Conservation (phyloP, 2,329 filamentous ascomycete species). For the Paraconiothyrium sp. region DNA sequence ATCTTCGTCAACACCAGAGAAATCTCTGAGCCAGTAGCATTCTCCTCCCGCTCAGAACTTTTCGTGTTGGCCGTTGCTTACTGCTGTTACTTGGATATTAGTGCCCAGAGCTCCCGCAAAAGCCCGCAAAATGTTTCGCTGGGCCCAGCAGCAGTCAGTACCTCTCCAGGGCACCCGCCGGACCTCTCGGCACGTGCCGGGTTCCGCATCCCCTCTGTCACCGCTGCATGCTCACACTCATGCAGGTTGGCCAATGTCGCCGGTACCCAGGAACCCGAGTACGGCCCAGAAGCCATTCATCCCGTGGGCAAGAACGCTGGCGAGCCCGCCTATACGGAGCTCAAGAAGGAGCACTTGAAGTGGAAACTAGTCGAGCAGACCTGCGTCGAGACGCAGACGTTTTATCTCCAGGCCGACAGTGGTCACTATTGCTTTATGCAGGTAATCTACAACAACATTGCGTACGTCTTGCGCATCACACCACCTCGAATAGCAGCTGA, state of each 20-base stretch:
- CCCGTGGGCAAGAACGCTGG: conserved; percentile 84
- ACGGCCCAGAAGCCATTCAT: conserved; percentile 87
- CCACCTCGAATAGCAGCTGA: conserved; percentile 17
- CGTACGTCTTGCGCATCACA: conserved; percentile 65
- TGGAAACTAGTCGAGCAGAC: conserved; percentile 86
- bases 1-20: conserved; percentile 31
- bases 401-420: conserved; percentile 85
- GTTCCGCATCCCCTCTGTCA: conserved; percentile 9
- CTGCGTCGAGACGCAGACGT: conserved; percentile 92
- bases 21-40: conserved; percentile 39
- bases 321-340: conserved; percentile 80
- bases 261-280: conserved; percentile 95
- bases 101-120: conserved; percentile 34
- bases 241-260: conserved; percentile 76
- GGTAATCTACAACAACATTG: conserved; percentile 97
- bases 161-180: conserved; percentile 15
- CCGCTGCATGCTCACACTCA: conserved; percentile 26
- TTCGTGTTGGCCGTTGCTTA: conserved; percentile 35
- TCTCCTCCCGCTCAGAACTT: conserved; percentile 33
- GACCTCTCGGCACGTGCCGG: conserved; percentile 24
- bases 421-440: conserved; percentile 83
- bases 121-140: conserved; percentile 77
- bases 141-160: conserved; percentile 89
- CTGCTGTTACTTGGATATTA: conserved; percentile 36
- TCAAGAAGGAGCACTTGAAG: conserved; percentile 79